Base-by-base conservation (phyloP, 2,329 filamentous ascomycete genomes). In the Cercospora janseana region DNA sequence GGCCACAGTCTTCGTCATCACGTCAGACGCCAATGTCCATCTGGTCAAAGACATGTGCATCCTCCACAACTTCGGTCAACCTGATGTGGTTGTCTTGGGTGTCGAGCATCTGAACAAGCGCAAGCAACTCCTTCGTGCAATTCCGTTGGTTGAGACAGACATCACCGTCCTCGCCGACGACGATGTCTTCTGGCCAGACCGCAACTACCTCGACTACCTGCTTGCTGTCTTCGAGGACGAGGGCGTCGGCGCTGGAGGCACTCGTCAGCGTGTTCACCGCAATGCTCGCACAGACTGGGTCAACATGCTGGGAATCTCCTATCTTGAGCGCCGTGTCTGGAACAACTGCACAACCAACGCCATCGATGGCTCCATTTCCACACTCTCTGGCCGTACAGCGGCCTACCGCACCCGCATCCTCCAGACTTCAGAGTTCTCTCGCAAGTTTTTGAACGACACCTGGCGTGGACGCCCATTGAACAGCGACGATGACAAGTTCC, bases 261-360 rank as follows among this genome's bases (percentile, higher is more conserved):
- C 79, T 5, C 76, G 75, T 59, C 83, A 84, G 65, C 71, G 71
- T 0, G 78, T 80, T 5, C 66, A 69, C 4, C 73, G 77, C 2
- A 67, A 69, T 1, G 31, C 58, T 50, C 46, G 54, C 34, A 48
- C 59, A 4, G 53, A 53, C 43, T 37, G 62, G 23, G 73, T 72
- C 63, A 82, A 84, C 64, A 75, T 81, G 60, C 69, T 84, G 13
- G 80, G 78, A 0, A 76, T 75, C 23, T 63, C 75, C n/a, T 83
- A 84, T 60, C 73, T 85, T 1, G 74, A 79, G 57, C 77, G 81
- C 0, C 79, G 83, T 63, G 83, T 83, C 60, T 85, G 78, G 62
- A 81, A 85, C 60, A 77, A 80, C 45, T 72, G 76, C 1, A 70
- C 78, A 0, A 77, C 77, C 5, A 79, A 78, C 53, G 69, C 75